phyloP scores from a whole-genome alignment of 805 yeast species.

The Candida saitoana region DNA sequence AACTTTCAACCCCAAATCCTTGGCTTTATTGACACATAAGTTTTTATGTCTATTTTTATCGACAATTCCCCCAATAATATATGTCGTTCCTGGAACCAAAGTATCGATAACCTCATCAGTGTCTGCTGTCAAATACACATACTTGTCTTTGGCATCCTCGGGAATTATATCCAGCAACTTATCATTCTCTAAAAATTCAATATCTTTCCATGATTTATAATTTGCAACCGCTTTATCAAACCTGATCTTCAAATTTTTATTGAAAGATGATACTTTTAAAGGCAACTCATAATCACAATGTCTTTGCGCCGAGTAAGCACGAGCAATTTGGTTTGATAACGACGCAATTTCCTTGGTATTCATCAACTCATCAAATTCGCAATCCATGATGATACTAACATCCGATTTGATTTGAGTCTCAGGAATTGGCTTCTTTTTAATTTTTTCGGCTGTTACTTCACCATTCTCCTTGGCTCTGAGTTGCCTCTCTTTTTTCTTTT shows the following conservation, averaged over 20 bases:
- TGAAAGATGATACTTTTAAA: conserved; percentile 60
- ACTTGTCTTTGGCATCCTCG: conserved; percentile 32
- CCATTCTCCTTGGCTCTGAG: conserved; percentile 22
- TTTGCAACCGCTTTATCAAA: conserved; percentile 61
- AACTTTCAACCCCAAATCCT: conserved; percentile 62
- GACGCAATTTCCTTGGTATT: conserved; percentile 65
- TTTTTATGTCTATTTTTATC: conserved; percentile 88
- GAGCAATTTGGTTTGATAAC: conserved; percentile 71
- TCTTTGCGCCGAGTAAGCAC: conserved; percentile 77
- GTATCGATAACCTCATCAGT: conserved; percentile 65
- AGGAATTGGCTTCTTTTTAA: conserved; percentile 29
- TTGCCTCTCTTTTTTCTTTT: conserved; percentile 45
- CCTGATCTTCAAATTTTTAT: conserved; percentile 59
- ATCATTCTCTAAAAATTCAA: conserved; percentile 44
- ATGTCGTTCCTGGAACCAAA: conserved; percentile 66
- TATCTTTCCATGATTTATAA: conserved; percentile 65
- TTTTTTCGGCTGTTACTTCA: conserved; percentile 24
- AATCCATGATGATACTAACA: conserved; percentile 68
- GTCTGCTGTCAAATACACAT: conserved; percentile 81
- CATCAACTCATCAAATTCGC: conserved; percentile 90
- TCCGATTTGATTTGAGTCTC: conserved; percentile 46
- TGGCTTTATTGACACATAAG: conserved; percentile 79
- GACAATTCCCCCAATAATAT: conserved; percentile 92
- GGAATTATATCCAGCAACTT: conserved; percentile 23
- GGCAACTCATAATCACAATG: conserved; percentile 54